Base-by-base conservation (phyloP, 495 filamentous ascomycete genomes). In the Rhizodiscina lignyota region DNA sequence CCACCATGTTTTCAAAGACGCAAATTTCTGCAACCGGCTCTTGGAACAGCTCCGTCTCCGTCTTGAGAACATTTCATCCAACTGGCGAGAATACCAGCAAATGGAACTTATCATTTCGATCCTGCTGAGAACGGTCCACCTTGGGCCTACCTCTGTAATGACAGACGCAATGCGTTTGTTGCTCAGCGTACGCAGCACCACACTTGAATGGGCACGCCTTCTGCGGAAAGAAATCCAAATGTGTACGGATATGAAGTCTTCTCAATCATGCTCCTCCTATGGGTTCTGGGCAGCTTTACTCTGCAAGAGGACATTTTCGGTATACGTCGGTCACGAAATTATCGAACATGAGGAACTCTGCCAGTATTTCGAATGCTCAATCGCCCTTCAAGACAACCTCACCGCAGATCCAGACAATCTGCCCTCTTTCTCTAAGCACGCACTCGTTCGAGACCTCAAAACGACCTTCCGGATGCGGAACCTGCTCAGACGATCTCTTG, bases 71-170 rank as follows among this genome's bases (percentile, higher is more conserved):
- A 56, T 74, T 11, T 38, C 36, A 4, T 40, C 44, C 1, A 74
- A 68, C 35, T 74, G 64, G 67, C 52, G 71, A 17, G 71, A 76
- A 29, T 41, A 42, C 1, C 40, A 61, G 29, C 48, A 51, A 5
- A 68, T 73, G 64, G 58, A 63, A 6, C 49, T 56, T 2, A 39
- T 71, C 0, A 56, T 70, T 24, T 60, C 61, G 0, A 39, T 72
- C 3, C 34, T 32, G 5, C 44, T 66, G 10, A 40, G 55, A 36
- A 2, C 66, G 0, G 34, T 30, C 26, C 18, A 40, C 36, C 34
- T 52, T 30, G 18, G 29, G 48, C 39, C 4, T 4, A 36, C 4
- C 20, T 15, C 10, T 34, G 50, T n/a, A 30, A 44, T 18, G 48
- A 33, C 5, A 40, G 17, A 30, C 8, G 51, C 19, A 12, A 45